Base-by-base conservation (phyloP, 495 filamentous ascomycete species). In the Penicillium manginii region DNA sequence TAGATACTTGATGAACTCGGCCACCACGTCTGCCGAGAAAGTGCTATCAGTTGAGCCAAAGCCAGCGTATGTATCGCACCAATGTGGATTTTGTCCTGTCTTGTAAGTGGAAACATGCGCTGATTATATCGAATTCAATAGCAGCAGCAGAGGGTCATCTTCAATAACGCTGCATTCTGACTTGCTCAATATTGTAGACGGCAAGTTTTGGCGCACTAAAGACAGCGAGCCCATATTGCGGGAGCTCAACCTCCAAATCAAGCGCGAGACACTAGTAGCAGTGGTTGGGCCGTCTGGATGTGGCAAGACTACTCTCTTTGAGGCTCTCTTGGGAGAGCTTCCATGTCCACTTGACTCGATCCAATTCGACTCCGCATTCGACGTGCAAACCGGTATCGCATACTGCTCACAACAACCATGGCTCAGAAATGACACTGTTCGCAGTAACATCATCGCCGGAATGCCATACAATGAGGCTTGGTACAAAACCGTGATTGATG, bases 251-350 rank as follows among this genome's bases (percentile, higher is more conserved):
- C 47, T 82, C 3, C 65, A 58, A 4, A 65, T 86, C 39, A 67
- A 68, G 3, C 69, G 73, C 45, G 67, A 73, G 0, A 73, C 73
- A 42, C 65, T 78, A 21, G 81, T 76, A 3, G 78, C 84, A 60
- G 60, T 88, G 12, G 70, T 86, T 45, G 86, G 86, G 11, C 82
- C 85, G 2, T 82, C 84, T 6, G 84, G 84, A 5, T 83, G 77
- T 46, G 86, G 86, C 7, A 88, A 88, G 55, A 80, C 82, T 3
- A 84, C 82, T 2, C 56, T 89, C 14, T 64, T 89, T 19, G 81
- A 81, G 48, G 77, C 79, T 7, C 56, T 89, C 12, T 74, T 87
- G 0, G 83, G 85, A 19, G 86, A 89, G 59, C 68, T 83, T 1
- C n/a, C n/a, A n/a, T n/a, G n/a, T n/a, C n/a, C n/a, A n/a, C n/a